A percentile compares a stretch with the other conserved stretches of the same genome.
These are phyloP conservation scores for Trichoderma asperelloides DNA, from an alignment of 495 filamentous ascomycete genomes.

Conservation along the genomic window DNA sequence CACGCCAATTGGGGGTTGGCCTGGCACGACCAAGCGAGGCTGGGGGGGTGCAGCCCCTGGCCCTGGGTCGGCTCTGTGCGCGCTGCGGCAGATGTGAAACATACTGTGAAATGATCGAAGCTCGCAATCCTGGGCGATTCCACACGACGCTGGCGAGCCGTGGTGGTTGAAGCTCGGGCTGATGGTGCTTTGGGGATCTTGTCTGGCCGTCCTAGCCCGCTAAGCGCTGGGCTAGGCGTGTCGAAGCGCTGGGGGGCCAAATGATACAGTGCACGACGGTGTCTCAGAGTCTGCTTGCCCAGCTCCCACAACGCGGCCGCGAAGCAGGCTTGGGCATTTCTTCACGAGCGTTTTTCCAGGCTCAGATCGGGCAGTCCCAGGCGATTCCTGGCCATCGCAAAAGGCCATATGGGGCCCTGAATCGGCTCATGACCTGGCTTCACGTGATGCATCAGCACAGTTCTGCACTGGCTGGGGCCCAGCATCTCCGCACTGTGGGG, in stretches of 20 bases:
- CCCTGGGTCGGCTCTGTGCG: not conserved
- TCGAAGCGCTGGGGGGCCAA: not conserved
- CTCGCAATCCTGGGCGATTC: slow-evolving; percentile 8
- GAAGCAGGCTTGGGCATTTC: not conserved
- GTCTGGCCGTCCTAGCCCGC: not conserved
- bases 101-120: slow-evolving; percentile 4
- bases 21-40: slow-evolving; percentile 8
- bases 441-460: slow-evolving; percentile 8
- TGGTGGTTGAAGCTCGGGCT: not conserved
- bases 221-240: slow-evolving; percentile 7
- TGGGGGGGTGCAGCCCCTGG: not conserved
- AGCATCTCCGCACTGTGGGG: not conserved
- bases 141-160: slow-evolving; percentile 4
- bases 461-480: not conserved
- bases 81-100: slow-evolving; percentile 3
- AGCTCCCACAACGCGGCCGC: not conserved
- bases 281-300: not conserved
- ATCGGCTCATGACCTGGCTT: slow-evolving; percentile 8
- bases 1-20: slow-evolving; percentile 7
- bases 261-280: slow-evolving; percentile 1
- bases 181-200: slow-evolving; percentile 6
- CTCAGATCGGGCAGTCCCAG: not conserved
- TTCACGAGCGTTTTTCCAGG: not conserved
- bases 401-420: slow-evolving; percentile 2
- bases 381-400: not conserved